Evolutionary conservation across 1,139 yeast genomes (phyloP).

Genomic region (Groenewaldozyma sp.): DNA sequence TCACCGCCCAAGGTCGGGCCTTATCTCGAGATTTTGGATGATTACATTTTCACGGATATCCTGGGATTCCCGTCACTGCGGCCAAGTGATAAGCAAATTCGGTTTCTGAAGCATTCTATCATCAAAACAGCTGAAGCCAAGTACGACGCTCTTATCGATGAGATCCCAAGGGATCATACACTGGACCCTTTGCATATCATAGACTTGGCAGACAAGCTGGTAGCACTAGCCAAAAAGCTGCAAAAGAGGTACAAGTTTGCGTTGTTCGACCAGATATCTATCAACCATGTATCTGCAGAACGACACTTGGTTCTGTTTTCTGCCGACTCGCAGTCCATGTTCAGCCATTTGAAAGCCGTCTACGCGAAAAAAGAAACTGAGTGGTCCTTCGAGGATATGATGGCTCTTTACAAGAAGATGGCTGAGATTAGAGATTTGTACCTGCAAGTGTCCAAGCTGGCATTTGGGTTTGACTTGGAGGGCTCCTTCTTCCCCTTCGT

Average conservation of each 20-base stretch:
- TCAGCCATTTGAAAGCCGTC: conserved; percentile 43
- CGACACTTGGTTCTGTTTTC: conserved; percentile 53
- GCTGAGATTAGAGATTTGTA: conserved; percentile 48
- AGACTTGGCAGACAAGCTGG: conserved; percentile 48
- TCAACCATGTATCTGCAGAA: conserved; percentile 48
- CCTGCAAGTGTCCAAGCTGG: conserved; percentile 38
- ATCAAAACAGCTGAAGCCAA: conserved; percentile 47
- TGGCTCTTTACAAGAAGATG: conserved; percentile 50
- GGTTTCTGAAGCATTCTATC: conserved; percentile 40
- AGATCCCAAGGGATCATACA: conserved; percentile 58
- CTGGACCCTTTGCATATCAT: conserved; percentile 50
- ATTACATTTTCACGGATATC: conserved; percentile 45
- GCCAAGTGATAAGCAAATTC: conserved; percentile 43
- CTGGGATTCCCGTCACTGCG: conserved; percentile 32
- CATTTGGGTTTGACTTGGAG: conserved; percentile 52
- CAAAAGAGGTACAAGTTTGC: conserved; percentile 58
- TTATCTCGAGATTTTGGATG: conserved; percentile 41
- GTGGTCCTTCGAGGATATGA: conserved; percentile 50
- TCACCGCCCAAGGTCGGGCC: conserved; percentile 59
- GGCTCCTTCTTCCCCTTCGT: conserved; percentile 50
- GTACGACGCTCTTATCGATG: conserved; percentile 48
- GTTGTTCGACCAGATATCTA: conserved; percentile 47
- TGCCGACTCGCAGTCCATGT: conserved; percentile 54
- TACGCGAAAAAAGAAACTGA: conserved; percentile 29
- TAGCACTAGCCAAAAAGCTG: conserved; percentile 41